Conservation (phyloP, 2,329 filamentous ascomycete species). For the Talaromyces pinophilus region DNA sequence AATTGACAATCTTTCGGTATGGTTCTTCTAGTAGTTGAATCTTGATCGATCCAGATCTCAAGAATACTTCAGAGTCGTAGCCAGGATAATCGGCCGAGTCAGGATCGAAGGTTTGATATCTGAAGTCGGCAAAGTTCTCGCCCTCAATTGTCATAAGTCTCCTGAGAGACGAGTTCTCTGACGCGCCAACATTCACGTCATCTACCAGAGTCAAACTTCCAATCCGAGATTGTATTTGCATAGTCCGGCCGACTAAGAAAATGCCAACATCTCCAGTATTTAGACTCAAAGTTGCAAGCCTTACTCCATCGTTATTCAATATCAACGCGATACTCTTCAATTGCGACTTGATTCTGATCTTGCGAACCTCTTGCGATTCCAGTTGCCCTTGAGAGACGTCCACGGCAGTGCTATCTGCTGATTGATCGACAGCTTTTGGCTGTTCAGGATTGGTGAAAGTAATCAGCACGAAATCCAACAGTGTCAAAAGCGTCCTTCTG, state of each 20-base stretch:
- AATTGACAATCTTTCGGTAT: slow-evolving; percentile 96
- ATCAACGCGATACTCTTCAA: slow-evolving; percentile 92
- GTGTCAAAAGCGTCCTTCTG: slow-evolving; percentile 82
- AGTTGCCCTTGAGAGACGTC: slow-evolving; percentile 32
- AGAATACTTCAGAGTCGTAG: slow-evolving; percentile 86
- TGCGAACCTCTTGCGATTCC: slow-evolving; percentile 56
- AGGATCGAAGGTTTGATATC: slow-evolving; percentile 91
- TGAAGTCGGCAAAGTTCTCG: slow-evolving; percentile 92
- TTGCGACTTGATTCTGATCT: slow-evolving; percentile 90
- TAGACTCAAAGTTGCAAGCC: slow-evolving; percentile 87
- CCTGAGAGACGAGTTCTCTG: slow-evolving; percentile 75
- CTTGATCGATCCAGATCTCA: slow-evolving; percentile 92
- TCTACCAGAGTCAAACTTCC: slow-evolving; percentile 88
- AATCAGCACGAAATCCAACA: slow-evolving; percentile 89
- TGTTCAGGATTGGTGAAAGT: slow-evolving; percentile 76
- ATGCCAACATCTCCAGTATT: slow-evolving; percentile 90
- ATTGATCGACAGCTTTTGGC: slow-evolving; percentile 39
- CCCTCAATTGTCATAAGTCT: slow-evolving; percentile 93
- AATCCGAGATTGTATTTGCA: slow-evolving; percentile 82
- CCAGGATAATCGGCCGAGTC: slow-evolving; percentile 79
- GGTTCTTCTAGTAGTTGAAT: slow-evolving; percentile 97
- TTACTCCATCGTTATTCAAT: slow-evolving; percentile 95
- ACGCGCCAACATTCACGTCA: slow-evolving; percentile 88
- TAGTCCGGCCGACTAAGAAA: slow-evolving; percentile 79
- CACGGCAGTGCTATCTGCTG: slow-evolving; percentile 34